Percentiles rank a stretch among this genome's conserved stretches.
Conservation (phyloP, 495 filamentous ascomycete genomes). For the Penicillium verhagenii region DNA sequence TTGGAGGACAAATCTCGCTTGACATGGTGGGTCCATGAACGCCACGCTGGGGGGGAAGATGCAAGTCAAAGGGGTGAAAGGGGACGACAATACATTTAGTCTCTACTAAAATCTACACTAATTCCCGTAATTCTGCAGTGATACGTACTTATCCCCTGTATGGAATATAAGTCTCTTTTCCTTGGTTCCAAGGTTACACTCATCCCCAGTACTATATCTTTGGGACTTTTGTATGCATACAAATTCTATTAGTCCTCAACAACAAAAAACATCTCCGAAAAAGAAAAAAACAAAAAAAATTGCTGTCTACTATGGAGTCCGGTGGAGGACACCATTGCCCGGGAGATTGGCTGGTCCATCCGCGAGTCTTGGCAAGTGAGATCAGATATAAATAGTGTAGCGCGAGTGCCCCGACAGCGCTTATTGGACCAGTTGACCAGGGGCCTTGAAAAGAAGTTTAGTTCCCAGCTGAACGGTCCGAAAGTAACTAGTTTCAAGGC, state of each 20-base stretch:
- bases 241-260: too few species aligned
- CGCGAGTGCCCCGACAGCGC: slow-evolving; percentile 2
- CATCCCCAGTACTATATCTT: too few species aligned
- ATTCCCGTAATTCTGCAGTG: not conserved
- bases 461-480: not conserved
- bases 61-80: slow-evolving; percentile 7
- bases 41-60: slow-evolving; percentile 17
- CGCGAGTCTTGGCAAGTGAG: slow-evolving; percentile 13
- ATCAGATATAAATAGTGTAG: slow-evolving; percentile 29
- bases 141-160: not conserved
- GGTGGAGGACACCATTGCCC: slow-evolving; percentile 8
- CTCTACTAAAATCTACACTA: slow-evolving; percentile 1
- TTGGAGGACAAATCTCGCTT: slow-evolving; percentile 18
- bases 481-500: slow-evolving; percentile 4
- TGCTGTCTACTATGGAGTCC: not conserved
- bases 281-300: not conserved
- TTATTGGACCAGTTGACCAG: slow-evolving; percentile 2
- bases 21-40: slow-evolving; percentile 11
- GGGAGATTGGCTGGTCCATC: slow-evolving; percentile 16
- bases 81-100: not conserved
- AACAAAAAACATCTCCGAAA: not conserved
- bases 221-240: too few species aligned
- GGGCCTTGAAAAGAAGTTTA: not conserved
- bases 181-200: not conserved
- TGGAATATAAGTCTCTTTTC: not conserved